These are phyloP conservation scores for Eucalyptus polybractea DNA, from an alignment of 345 rosid genomes.

Conservation along the genomic window DNA sequence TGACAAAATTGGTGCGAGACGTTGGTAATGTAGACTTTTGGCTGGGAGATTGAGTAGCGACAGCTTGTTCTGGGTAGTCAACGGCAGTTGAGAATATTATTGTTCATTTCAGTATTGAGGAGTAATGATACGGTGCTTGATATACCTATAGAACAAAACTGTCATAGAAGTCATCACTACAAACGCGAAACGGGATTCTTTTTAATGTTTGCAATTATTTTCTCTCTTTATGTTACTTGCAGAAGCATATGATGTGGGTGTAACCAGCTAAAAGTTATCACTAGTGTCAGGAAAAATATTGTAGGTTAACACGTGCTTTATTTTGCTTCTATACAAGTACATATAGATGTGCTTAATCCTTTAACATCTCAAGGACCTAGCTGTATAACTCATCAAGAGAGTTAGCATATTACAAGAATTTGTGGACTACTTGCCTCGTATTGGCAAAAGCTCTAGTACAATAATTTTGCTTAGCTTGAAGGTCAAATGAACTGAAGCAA, in stretches of 20 bases:
- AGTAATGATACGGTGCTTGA: background rate
- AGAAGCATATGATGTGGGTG: background rate
- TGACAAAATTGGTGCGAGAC: background rate
- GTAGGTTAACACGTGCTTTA: too few relatives aligned
- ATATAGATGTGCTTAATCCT: background rate
- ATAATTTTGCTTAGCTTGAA: slow-evolving; percentile 30
- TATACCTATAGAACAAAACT: background rate
- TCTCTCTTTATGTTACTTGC: background rate
- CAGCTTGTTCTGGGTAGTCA: background rate
- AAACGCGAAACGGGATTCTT: background rate
- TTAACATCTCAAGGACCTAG: background rate
- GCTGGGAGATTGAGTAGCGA: background rate
- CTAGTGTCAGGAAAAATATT: too few relatives aligned
- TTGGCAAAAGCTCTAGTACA: background rate
- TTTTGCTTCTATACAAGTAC: too few relatives aligned
- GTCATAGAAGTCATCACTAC: background rate
- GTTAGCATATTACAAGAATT: background rate
- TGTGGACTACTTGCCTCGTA: background rate
- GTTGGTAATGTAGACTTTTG: background rate
- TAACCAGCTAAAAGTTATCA: background rate
- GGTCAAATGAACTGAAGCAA: slow-evolving; percentile 32
- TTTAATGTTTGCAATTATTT: background rate
- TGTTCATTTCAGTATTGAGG: background rate
- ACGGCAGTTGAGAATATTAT: background rate
- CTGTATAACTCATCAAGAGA: background rate